Base-by-base conservation (phyloP, 2,329 filamentous ascomycete species). In the Ophiostoma sp. region DNA sequence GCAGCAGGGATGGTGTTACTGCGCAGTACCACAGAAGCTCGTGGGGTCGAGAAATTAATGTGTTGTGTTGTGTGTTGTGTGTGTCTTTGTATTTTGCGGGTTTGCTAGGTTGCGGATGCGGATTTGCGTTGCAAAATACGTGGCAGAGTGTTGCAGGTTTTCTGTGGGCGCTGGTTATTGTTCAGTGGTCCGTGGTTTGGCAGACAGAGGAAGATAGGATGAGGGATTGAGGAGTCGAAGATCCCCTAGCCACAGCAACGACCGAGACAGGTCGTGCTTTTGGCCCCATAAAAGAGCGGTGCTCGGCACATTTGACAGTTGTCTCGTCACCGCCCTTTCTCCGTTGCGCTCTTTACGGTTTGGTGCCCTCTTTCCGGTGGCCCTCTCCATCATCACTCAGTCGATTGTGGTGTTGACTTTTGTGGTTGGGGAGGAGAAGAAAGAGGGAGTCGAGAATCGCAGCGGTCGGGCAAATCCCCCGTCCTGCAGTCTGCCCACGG, bases 271-370 rank as follows among this genome's bases (percentile, higher is more conserved):
- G 36, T 66, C 22, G 36, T 28, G n/a, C 61, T 42, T 45, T 19
- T 66, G 22, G 61, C 61, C 61, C 61, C 61, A 45, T 66, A 66
- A 66, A 66, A 66, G n/a, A 33, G 36, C n/a, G 61, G 36, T 28
- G 61, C 61, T 42, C 61, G n/a, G 61, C 61, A 42, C n/a, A 66
- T 48, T 8, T n/a, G n/a, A n/a, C n/a, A n/a, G n/a, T 17, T 66
- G 61, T 28, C 61, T 28, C 11, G 61, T 45, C 61, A 66, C 61
- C 61, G 36, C 36, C n/a, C 36, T 66, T 66, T 66, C 22, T 9
- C 22, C 22, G 22, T 28, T 45, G 36, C 61, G 61, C 45, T 28
- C 22, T 45, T 17, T 8, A 7, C 19, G 11, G 17, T 15, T 2
- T 22, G 15, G 8, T 61, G 28, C 15, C n/a, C 36, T 45, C 17